Percentiles rank a stretch among this genome's conserved stretches.
These are phyloP conservation scores for Oryza brachyantha DNA, from an alignment of 176 grass and related monocot genomes.

Conservation along the genomic window DNA sequence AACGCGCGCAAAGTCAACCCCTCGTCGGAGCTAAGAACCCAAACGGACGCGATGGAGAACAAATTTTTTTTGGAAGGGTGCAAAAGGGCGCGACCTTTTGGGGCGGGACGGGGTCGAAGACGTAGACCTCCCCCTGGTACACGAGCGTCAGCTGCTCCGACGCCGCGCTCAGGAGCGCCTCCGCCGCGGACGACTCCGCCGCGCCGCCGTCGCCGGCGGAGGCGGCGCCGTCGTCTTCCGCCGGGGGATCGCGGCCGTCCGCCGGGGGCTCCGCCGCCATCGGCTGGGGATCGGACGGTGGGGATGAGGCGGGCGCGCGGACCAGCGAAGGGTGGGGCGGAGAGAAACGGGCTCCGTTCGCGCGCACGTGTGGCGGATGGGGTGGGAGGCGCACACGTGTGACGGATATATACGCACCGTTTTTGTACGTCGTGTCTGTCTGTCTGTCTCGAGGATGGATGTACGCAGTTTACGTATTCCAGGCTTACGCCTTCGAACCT, in stretches of 20 bases:
- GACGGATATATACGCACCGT: conserved; percentile 6
- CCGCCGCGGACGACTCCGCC: conserved; percentile 21
- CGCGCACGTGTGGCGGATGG: conserved; percentile 45
- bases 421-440: conserved; percentile 28
- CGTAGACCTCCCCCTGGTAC: conserved; percentile 76
- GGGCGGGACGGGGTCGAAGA: conserved; percentile 79
- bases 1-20: conserved; percentile 24
- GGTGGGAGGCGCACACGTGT: conserved; percentile 26
- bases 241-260: conserved; percentile 34
- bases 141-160: conserved; percentile 75
- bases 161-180: conserved; percentile 40
- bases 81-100: conserved; percentile 55
- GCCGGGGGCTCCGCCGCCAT: conserved; percentile 42
- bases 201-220: conserved; percentile 17
- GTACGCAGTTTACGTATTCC: neutral
- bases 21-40: neutral
- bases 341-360: neutral
- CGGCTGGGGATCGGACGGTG: conserved; percentile 45
- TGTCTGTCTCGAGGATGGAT: too few relatives aligned
- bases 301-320: conserved; percentile 10
- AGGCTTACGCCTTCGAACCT: neutral
- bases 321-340: neutral
- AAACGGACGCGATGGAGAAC: neutral
- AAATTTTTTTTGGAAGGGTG: conserved; percentile 16
- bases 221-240: conserved; percentile 1